Percentiles rank a stretch among this genome's conserved stretches.
Evolutionary conservation across 192 early-diverging fungal species (phyloP).

Genomic region (Podila epigama): DNA sequence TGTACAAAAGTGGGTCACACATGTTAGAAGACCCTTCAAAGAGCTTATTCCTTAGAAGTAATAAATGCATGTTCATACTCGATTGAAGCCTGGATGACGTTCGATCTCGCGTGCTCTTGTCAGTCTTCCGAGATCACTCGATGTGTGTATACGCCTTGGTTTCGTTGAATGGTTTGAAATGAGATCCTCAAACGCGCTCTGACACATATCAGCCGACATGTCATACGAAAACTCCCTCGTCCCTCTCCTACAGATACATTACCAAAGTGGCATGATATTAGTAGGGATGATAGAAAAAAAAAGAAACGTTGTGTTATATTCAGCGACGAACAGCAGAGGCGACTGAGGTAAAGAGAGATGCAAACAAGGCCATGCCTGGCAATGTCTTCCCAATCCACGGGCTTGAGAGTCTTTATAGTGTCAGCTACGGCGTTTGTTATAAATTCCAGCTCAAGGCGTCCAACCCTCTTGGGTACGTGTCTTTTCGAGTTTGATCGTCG

Average conservation of each 20-base stretch:
- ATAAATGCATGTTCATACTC: not conserved
- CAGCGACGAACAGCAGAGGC: not conserved
- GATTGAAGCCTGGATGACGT: not conserved
- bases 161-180: not conserved
- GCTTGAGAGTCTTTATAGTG: not conserved
- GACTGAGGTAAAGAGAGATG: not conserved
- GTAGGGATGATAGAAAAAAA: not conserved
- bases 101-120: not conserved
- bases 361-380: conserved; percentile 3
- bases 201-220: not conserved
- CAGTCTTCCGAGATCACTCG: not conserved
- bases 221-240: no score
- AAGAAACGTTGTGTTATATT: not conserved
- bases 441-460: conserved; percentile 1
- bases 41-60: not conserved
- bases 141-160: not conserved
- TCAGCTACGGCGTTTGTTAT: conserved; percentile 4
- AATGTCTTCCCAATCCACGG: conserved; percentile 17
- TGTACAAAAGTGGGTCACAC: not conserved
- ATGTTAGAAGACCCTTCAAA: not conserved
- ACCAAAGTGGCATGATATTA: no score
- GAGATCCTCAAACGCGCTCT: not conserved
- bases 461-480: not conserved
- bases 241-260: no score
- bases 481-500: not conserved